These are phyloP conservation scores for Porogramme epimiltina DNA, from an alignment of 1,284 basidiomycete genomes.

Conservation along the genomic window DNA sequence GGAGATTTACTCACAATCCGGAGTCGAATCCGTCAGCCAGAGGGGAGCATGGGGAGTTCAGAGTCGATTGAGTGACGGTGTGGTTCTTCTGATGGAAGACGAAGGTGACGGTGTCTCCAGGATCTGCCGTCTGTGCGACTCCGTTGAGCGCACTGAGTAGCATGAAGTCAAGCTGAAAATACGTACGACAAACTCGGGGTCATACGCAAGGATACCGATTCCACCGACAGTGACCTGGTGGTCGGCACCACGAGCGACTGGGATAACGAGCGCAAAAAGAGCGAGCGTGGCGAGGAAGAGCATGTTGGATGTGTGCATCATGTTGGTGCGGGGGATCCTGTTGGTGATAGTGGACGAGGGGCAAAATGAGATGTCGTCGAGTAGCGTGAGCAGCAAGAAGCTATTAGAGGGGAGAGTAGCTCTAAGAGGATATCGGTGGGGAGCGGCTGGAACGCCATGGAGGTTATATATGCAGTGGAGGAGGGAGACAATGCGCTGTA, in stretches of 20 bases:
- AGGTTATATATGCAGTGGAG: constrained; percentile 9
- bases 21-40: constrained; percentile 53
- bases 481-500: constrained; percentile 14
- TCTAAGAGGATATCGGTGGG: constrained; percentile 2
- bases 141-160: not conserved
- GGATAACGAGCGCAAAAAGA: constrained; percentile 29
- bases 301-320: not conserved
- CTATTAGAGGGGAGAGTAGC: constrained; percentile 3
- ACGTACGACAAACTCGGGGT: constrained; percentile 51
- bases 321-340: not conserved
- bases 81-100: constrained; percentile 64
- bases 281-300: constrained; percentile 14
- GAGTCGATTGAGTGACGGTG: constrained; percentile 61
- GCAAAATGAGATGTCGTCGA: constrained; percentile 4
- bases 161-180: not conserved
- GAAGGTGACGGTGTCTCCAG: constrained; percentile 54
- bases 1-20: constrained; percentile 49
- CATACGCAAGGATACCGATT: constrained; percentile 43
- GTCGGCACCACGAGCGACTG: constrained; percentile 35
- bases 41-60: constrained; percentile 50
- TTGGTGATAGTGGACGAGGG: too few relatives aligned
- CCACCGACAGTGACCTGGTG: constrained; percentile 57
- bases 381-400: constrained; percentile 3
- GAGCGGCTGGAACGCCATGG: not conserved
- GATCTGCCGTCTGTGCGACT: constrained; percentile 41